Conservation (phyloP, 1,284 basidiomycete genomes). For the Leccinum pachyderme region DNA sequence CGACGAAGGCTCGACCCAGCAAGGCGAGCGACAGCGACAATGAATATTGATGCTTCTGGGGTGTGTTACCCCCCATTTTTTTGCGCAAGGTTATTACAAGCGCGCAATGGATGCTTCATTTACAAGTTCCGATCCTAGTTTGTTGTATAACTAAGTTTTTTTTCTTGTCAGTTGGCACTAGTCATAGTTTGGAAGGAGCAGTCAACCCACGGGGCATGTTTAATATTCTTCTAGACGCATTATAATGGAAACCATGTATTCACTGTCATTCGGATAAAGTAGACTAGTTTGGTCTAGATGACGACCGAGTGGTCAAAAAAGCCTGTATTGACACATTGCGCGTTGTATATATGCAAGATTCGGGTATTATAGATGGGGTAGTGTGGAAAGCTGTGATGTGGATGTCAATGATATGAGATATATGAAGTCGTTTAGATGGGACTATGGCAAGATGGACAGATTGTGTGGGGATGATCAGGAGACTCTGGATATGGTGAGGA, state of each 20-base stretch:
- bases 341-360: background rate
- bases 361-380: background rate
- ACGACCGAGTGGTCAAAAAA: background rate
- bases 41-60: conserved; percentile 12
- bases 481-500: conserved; percentile 12
- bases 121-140: conserved; percentile 3
- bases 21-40: conserved; percentile 30
- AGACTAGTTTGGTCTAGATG: background rate
- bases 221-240: conserved; percentile 5
- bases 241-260: conserved; percentile 16
- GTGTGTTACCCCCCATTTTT: background rate
- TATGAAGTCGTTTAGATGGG: conserved; percentile 15
- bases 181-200: conserved; percentile 6
- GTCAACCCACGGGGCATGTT: background rate
- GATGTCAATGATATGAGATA: background rate
- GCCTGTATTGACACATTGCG: background rate
- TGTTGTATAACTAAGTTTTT: conserved; percentile 18
- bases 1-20: conserved; percentile 1
- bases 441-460: conserved; percentile 26
- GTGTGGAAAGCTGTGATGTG: background rate
- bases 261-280: background rate
- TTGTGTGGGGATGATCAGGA: conserved; percentile 12
- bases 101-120: conserved; percentile 8
- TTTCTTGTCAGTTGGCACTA: conserved; percentile 2
- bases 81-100: background rate